A percentile compares a stretch with the other conserved stretches of the same genome.
phyloP scores from a whole-genome alignment of 495 filamentous ascomycete genomes.

The Arthonia radiata region DNA sequence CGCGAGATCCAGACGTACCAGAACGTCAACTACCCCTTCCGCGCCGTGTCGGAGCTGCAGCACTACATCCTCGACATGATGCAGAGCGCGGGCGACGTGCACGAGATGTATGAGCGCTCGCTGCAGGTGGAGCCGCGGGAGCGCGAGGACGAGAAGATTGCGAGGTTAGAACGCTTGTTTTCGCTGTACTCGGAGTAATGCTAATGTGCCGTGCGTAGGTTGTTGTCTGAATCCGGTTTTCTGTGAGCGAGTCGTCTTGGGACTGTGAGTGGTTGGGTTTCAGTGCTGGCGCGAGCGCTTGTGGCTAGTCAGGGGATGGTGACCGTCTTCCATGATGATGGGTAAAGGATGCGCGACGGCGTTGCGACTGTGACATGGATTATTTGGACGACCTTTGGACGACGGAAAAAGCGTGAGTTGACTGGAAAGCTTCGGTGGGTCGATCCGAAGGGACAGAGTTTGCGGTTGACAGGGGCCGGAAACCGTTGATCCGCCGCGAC shows the following conservation, averaged over 20 bases:
- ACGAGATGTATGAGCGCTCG: conserved; percentile 97
- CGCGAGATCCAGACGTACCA: conserved; percentile 97
- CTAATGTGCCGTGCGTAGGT: conserved; percentile 20
- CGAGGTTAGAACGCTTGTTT: conserved; percentile 25
- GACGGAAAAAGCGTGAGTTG: too few relatives aligned
- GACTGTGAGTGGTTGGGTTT: too few relatives aligned
- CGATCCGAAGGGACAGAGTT: too few relatives aligned
- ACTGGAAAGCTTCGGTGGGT: too few relatives aligned
- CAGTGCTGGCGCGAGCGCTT: too few relatives aligned
- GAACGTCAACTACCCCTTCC: conserved; percentile 76
- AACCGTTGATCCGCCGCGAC: too few relatives aligned
- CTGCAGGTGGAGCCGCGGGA: conserved; percentile 81
- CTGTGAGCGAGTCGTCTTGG: conserved; percentile 21
- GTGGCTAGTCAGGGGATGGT: too few relatives aligned
- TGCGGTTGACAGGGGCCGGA: too few relatives aligned
- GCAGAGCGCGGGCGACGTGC: conserved; percentile 77
- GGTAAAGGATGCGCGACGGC: too few relatives aligned
- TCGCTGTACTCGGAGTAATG: conserved; percentile 8
- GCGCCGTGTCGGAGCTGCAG: conserved; percentile 74
- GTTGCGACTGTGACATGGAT: too few relatives aligned
- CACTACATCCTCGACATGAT: conserved; percentile 94
- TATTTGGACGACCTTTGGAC: too few relatives aligned
- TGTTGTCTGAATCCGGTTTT: conserved; percentile 53
- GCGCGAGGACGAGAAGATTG: conserved; percentile 85
- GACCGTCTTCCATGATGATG: too few relatives aligned